Conservation (phyloP, 2,329 filamentous ascomycete species). For the Huntiella savannae region DNA sequence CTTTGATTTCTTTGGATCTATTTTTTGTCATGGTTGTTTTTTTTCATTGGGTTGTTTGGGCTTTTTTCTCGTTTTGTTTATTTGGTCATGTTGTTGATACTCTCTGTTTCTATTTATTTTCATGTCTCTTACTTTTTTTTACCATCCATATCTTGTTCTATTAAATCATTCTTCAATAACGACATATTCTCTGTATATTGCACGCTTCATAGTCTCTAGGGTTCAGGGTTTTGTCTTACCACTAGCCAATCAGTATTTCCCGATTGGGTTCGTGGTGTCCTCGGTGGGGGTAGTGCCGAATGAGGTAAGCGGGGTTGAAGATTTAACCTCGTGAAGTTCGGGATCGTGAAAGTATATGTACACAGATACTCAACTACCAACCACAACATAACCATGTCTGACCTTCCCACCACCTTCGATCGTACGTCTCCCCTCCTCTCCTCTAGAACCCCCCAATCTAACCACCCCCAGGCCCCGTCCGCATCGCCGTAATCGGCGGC, state of each 20-base stretch:
- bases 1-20: not conserved
- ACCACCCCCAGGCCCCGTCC: slow-evolving; percentile 38
- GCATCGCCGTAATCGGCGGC: slow-evolving; percentile 80
- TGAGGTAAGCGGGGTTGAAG: no score
- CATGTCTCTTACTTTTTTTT: not conserved
- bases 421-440: slow-evolving; percentile 25
- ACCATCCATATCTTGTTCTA: not conserved
- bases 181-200: no score
- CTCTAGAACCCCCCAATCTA: slow-evolving; percentile 3
- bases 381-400: slow-evolving; percentile 22
- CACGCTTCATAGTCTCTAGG: no score
- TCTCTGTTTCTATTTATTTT: not conserved
- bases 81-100: not conserved
- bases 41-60: not conserved
- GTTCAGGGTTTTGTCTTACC: not conserved
- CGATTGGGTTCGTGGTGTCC: no score
- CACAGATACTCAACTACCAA: no score
- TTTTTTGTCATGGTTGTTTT: not conserved
- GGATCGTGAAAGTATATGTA: no score
- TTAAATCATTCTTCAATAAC: not conserved
- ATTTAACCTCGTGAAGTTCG: no score
- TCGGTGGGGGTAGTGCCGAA: no score
- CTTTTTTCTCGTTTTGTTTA: not conserved
- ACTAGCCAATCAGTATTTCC: no score
- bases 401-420: slow-evolving; percentile 39